phyloP scores from a whole-genome alignment of 345 rosid species.

The Hirschfeldia incana region DNA sequence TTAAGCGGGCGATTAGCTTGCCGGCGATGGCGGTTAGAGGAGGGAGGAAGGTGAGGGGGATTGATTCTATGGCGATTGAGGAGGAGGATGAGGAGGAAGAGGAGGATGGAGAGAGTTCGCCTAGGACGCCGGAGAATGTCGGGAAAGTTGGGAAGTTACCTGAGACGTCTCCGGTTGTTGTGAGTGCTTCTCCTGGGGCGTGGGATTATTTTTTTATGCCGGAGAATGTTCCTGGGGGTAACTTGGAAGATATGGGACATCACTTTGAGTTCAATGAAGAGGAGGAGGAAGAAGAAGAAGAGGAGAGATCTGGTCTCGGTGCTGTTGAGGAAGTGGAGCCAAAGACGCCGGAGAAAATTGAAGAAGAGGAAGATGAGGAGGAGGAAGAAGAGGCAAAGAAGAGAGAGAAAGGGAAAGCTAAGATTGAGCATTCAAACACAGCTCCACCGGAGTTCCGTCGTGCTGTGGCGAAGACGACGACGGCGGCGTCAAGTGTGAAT shows the following conservation, averaged over 20 bases:
- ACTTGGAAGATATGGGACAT: conserved; percentile 46
- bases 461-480: conserved; percentile 7
- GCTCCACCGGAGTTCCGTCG: conserved; percentile 61
- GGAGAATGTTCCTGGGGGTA: conserved; percentile 62
- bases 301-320: conserved; percentile 28
- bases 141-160: conserved; percentile 40
- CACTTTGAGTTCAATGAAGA: conserved; percentile 30
- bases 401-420: conserved; percentile 40
- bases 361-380: conserved; percentile 21
- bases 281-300: conserved; percentile 27
- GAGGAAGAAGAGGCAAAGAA: conserved; percentile 38
- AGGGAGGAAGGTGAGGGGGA: conserved; percentile 39
- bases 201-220: conserved; percentile 74
- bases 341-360: conserved; percentile 59
- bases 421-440: conserved; percentile 61
- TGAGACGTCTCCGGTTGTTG: conserved; percentile 41
- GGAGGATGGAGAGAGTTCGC: conserved; percentile 23
- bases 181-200: conserved; percentile 47
- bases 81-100: conserved; percentile 45
- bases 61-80: conserved; percentile 50
- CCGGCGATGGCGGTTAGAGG: conserved; percentile 47
- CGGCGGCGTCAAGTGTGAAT: conserved; percentile 40
- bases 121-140: conserved; percentile 32
- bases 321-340: conserved; percentile 47
- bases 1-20: conserved; percentile 69